A percentile compares a stretch with the other conserved stretches of the same genome.
These are phyloP conservation scores for Domatiomyces catenatus DNA, from an alignment of 2,329 filamentous ascomycete genomes.

Conservation along the genomic window DNA sequence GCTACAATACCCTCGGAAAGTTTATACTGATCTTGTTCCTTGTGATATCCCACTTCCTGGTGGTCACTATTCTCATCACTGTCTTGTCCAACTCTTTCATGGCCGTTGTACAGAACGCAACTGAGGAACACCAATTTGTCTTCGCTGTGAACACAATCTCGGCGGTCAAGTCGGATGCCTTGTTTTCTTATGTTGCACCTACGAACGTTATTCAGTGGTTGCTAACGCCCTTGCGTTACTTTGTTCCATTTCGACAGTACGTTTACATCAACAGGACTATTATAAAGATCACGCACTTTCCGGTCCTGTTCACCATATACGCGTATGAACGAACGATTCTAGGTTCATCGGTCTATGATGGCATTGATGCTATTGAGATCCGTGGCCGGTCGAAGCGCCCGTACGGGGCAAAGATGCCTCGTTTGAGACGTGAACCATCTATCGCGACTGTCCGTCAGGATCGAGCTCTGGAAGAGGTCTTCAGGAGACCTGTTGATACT, in stretches of 20 bases:
- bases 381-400: conserved; percentile 37
- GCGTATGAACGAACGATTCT: conserved; percentile 71
- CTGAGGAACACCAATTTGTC: conserved; percentile 79
- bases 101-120: conserved; percentile 82
- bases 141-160: conserved; percentile 96
- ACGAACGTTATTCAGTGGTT: conserved; percentile 86
- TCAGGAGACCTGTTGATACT: conserved; percentile 55
- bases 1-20: conserved; percentile 65
- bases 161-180: conserved; percentile 93
- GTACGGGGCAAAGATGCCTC: conserved; percentile 43
- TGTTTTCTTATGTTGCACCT: conserved; percentile 87
- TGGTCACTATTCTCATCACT: conserved; percentile 86
- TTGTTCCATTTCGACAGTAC: conserved; percentile 65
- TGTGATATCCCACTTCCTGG: conserved; percentile 87
- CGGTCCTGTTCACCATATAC: conserved; percentile 73
- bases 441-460: conserved; percentile 82
- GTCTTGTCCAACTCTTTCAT: conserved; percentile 96
- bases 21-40: conserved; percentile 65
- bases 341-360: conserved; percentile 60
- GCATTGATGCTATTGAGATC: conserved; percentile 71
- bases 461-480: conserved; percentile 78
- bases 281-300: conserved; percentile 83
- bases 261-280: conserved; percentile 75
- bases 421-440: conserved; percentile 65
- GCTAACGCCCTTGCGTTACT: conserved; percentile 65